Evolutionary conservation across 2,329 filamentous ascomycete genomes (phyloP).

Genomic region (Colletotrichum somersetense): DNA sequence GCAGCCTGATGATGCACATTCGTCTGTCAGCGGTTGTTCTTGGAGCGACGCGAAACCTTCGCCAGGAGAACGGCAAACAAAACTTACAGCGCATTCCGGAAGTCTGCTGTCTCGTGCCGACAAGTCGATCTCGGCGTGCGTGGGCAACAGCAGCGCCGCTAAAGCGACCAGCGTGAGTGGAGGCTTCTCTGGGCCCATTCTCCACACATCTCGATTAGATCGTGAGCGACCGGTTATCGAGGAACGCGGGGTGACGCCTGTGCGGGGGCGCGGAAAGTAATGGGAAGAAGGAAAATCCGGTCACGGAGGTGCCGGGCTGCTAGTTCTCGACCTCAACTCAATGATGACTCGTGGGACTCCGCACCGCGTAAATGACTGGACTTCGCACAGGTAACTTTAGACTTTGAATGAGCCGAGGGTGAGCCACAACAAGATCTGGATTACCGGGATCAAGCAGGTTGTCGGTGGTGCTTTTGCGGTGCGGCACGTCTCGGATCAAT

Average conservation of each 20-base stretch:
- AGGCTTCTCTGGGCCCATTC: background rate
- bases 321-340: too few relatives aligned
- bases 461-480: background rate
- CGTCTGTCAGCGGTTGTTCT: background rate
- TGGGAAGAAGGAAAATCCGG: background rate
- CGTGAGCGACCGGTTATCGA: background rate
- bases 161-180: background rate
- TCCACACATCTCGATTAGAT: background rate
- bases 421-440: background rate
- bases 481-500: background rate
- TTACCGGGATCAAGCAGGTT: background rate
- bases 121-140: slow-evolving; percentile 5
- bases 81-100: slow-evolving; percentile 6
- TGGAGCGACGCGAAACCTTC: background rate
- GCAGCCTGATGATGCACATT: background rate
- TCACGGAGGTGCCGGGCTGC: background rate
- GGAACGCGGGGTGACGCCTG: background rate
- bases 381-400: background rate
- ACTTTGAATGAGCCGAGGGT: background rate
- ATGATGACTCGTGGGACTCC: background rate
- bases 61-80: background rate
- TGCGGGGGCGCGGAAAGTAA: background rate
- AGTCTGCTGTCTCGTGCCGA: slow-evolving; percentile 13
- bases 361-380: background rate
- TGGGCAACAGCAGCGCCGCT: background rate